phyloP scores from a whole-genome alignment of 2,329 filamentous ascomycete species.

The Setomelanomma holmii region DNA sequence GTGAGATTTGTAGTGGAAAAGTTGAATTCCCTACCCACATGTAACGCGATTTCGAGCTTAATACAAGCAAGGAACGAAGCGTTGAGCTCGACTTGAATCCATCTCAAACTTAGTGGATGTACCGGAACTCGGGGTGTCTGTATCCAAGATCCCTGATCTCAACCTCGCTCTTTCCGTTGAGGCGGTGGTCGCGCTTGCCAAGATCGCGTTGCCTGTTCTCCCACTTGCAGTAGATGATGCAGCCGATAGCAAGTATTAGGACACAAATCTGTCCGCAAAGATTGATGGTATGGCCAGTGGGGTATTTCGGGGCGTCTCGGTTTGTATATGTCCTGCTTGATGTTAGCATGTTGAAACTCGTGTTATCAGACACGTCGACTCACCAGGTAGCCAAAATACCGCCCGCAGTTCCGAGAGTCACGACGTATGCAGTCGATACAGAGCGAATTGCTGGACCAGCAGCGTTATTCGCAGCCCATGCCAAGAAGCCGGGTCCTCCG shows the following conservation, averaged over 20 bases:
- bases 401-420: conserved; percentile 71
- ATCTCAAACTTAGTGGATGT: conserved; percentile 53
- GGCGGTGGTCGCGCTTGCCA: conserved; percentile 58
- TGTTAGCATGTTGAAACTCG: conserved; percentile 59
- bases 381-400: conserved; percentile 64
- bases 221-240: conserved; percentile 61
- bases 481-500: conserved; percentile 64
- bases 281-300: conserved; percentile 74
- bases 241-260: conserved; percentile 55
- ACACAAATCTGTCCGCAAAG: conserved; percentile 58
- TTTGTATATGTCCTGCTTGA: conserved; percentile 60
- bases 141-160: conserved; percentile 60
- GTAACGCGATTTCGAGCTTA: neutral
- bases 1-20: neutral
- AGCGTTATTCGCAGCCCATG: conserved; percentile 67
- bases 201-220: conserved; percentile 60
- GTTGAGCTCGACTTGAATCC: conserved; percentile 8
- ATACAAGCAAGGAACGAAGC: conserved; percentile 2
- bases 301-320: conserved; percentile 69
- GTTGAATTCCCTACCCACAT: conserved; percentile 1
- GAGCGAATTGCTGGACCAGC: conserved; percentile 64
- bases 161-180: conserved; percentile 56
- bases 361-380: neutral
- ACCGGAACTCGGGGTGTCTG: conserved; percentile 63
- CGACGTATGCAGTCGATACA: conserved; percentile 64